These are phyloP conservation scores for Fraxinus excelsior DNA, from an alignment of 257 asterid genomes.

Conservation along the genomic window DNA sequence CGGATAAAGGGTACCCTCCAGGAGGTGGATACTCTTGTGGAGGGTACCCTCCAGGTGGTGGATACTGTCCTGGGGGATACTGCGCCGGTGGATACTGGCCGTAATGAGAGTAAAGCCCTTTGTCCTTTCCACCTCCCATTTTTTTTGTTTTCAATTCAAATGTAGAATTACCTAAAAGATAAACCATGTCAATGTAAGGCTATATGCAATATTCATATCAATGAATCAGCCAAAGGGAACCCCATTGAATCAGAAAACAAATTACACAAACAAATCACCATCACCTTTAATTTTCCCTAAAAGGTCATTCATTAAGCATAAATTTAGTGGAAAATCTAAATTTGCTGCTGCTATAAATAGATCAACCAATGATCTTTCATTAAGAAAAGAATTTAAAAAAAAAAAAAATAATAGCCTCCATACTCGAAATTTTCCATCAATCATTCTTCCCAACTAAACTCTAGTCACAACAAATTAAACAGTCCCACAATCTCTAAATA, in stretches of 20 bases:
- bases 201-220: background rate
- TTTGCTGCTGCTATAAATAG: background rate
- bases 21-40: conserved; percentile 32
- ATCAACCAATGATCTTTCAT: background rate
- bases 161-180: conserved; percentile 19
- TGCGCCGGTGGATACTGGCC: conserved; percentile 16
- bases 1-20: conserved; percentile 34
- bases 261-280: background rate
- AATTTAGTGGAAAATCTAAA: background rate
- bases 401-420: background rate
- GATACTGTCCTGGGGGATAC: conserved; percentile 18
- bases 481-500: conserved; percentile 1
- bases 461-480: background rate
- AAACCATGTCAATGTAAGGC: background rate
- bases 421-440: background rate
- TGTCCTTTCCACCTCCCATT: conserved; percentile 67
- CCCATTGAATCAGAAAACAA: background rate
- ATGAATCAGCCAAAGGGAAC: background rate
- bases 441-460: background rate
- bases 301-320: background rate
- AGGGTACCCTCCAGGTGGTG: conserved; percentile 39
- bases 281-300: background rate
- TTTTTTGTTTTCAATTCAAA: conserved; percentile 19
- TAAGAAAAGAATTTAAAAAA: background rate
- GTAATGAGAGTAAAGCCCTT: conserved; percentile 44